phyloP scores from a whole-genome alignment of 306 rosid species.

The Castanea crenata region DNA sequence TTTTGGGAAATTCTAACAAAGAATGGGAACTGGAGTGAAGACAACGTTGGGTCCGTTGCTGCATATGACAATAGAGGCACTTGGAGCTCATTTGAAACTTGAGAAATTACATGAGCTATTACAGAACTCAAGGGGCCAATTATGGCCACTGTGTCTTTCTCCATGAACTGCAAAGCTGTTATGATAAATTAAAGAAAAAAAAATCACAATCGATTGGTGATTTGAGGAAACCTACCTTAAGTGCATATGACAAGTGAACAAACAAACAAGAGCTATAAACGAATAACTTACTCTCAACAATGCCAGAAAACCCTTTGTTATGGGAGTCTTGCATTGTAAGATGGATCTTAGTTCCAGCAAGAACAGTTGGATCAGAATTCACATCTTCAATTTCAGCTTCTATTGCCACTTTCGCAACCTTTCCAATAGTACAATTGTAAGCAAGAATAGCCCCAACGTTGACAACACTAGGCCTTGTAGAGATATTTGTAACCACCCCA shows the following conservation, averaged over 20 bases:
- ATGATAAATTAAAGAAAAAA: conserved; percentile 10
- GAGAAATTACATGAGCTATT: conserved; percentile 80
- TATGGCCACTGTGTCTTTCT: conserved; percentile 67
- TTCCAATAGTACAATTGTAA: conserved; percentile 49
- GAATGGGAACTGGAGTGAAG: conserved; percentile 85
- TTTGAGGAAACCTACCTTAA: not conserved
- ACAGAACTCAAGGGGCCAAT: conserved; percentile 84
- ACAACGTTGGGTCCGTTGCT: conserved; percentile 79
- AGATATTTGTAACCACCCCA: conserved; percentile 35
- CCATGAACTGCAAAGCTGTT: conserved; percentile 75
- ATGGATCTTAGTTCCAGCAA: conserved; percentile 51
- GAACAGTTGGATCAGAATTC: conserved; percentile 75
- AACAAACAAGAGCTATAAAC: not conserved
- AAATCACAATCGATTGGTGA: conserved; percentile 13
- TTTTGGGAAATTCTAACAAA: conserved; percentile 66
- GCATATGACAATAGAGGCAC: conserved; percentile 77
- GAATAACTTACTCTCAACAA: conserved; percentile 66
- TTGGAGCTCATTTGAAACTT: conserved; percentile 84
- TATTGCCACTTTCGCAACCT: conserved; percentile 52
- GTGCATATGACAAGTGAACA: not conserved
- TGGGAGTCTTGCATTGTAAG: conserved; percentile 58
- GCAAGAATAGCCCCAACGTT: conserved; percentile 72
- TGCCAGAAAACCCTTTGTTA: conserved; percentile 72
- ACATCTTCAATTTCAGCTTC: conserved; percentile 69
- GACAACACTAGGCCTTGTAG: conserved; percentile 51